phyloP scores from a whole-genome alignment of 2,329 filamentous ascomycete genomes.

The Diaporthe citrichinensis region DNA sequence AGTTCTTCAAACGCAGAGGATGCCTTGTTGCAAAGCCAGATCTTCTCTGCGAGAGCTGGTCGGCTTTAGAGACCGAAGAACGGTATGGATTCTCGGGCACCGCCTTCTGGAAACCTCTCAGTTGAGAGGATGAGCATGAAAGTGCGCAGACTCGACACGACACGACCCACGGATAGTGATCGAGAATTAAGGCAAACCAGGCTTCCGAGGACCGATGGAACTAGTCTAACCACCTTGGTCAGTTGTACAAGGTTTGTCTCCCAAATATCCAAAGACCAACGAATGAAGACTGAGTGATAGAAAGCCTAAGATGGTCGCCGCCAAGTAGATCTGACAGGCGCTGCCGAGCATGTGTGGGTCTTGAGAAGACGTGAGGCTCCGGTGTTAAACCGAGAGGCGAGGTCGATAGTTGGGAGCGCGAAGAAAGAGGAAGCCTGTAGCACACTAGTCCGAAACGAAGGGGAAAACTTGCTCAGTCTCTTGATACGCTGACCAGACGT shows the following conservation, averaged over 20 bases:
- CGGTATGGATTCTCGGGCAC: neutral
- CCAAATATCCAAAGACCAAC: neutral
- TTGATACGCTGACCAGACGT: neutral
- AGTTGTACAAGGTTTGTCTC: neutral
- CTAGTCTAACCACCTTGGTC: neutral
- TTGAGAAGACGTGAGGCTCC: neutral
- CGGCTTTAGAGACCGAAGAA: conserved; percentile 6
- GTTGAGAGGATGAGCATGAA: neutral
- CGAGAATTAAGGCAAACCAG: neutral
- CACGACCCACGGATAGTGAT: neutral
- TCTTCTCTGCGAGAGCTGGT: neutral
- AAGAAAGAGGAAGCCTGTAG: neutral
- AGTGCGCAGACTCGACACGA: conserved; percentile 3
- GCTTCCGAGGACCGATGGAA: neutral
- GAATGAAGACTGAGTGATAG: neutral
- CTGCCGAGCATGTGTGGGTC: neutral
- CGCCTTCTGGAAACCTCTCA: neutral
- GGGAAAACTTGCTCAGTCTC: conserved; percentile 29
- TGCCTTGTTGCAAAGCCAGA: neutral
- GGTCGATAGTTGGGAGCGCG: neutral
- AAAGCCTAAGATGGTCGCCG: neutral
- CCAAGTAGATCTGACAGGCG: neutral
- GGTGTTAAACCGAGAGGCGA: neutral
- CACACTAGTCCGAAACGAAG: conserved; percentile 25
- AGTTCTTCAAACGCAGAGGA: neutral